Percentiles rank a stretch among this genome's conserved stretches.
Conservation (phyloP, 192 early-diverging fungal species). For the Paraglomus brasilianum region DNA sequence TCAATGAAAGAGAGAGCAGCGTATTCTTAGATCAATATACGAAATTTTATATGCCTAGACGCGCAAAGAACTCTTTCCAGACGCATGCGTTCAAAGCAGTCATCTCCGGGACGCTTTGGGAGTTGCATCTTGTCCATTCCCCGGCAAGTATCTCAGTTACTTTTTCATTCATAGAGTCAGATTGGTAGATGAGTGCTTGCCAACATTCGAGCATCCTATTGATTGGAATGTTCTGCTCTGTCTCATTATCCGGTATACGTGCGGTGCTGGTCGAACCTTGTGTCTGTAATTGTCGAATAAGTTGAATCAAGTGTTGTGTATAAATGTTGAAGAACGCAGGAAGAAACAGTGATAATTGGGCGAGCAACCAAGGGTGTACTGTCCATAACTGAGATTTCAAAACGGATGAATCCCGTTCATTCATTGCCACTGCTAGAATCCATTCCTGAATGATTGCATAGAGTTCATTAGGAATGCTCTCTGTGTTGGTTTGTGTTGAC, state of each 20-base stretch:
- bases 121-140: background rate
- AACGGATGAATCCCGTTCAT: background rate
- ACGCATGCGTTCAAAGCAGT: background rate
- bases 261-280: background rate
- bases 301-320: background rate
- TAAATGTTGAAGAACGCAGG: background rate
- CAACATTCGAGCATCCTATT: background rate
- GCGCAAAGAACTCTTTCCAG: no score
- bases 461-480: background rate
- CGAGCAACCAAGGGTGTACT: conserved; percentile 24
- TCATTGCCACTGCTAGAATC: conserved; percentile 1
- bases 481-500: background rate
- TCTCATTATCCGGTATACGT: background rate
- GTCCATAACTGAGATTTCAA: conserved; percentile 5
- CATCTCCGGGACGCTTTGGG: background rate
- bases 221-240: background rate
- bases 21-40: no score
- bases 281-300: background rate
- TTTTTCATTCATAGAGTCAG: no score
- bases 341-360: background rate
- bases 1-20: no score
- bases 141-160: no score
- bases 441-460: background rate
- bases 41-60: no score
- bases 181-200: background rate